Percentiles rank a stretch among this genome's conserved stretches.
Conservation (phyloP, 2,329 filamentous ascomycete species). For the Septoria petroselini region DNA sequence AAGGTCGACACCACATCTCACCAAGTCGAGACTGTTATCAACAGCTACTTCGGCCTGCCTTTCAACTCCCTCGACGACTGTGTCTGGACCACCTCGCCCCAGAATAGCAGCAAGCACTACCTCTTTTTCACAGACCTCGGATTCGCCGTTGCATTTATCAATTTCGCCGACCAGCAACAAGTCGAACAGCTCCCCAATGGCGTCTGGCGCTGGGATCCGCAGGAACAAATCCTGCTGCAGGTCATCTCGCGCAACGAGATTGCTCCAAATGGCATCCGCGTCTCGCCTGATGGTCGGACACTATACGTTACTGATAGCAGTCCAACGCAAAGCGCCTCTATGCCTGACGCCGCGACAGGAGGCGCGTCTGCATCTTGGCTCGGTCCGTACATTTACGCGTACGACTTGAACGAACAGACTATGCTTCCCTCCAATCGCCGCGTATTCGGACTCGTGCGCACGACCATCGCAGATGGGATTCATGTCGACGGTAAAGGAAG, state of each 20-base stretch:
- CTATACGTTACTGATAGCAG: conserved; percentile 15
- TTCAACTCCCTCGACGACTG: background rate
- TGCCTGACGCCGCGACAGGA: background rate
- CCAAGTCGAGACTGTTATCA: background rate
- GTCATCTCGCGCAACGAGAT: conserved; percentile 15
- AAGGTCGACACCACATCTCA: background rate
- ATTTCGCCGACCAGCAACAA: too few species aligned
- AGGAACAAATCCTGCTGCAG: conserved; percentile 7
- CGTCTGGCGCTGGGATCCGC: conserved; percentile 12
- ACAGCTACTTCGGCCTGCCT: conserved; percentile 11
- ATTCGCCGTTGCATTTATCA: too few species aligned
- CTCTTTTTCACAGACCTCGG: conserved; percentile 7
- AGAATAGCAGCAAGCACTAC: conserved; percentile 7
- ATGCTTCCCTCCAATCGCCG: conserved; percentile 21
- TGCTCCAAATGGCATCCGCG: conserved; percentile 13
- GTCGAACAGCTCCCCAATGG: conserved; percentile 8
- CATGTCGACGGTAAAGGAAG: conserved; percentile 27
- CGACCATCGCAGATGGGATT: conserved; percentile 26
- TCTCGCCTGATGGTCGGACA: conserved; percentile 10
- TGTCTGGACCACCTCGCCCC: background rate
- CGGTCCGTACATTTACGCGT: conserved; percentile 18
- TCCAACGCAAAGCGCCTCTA: background rate
- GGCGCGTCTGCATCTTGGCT: conserved; percentile 1
- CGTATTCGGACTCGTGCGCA: conserved; percentile 22
- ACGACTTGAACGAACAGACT: conserved; percentile 23